Evolutionary conservation across 441 rosid species (phyloP), one percentile per base, ranked within the genome.

Genomic region (Corymbia citriodora): DNA sequence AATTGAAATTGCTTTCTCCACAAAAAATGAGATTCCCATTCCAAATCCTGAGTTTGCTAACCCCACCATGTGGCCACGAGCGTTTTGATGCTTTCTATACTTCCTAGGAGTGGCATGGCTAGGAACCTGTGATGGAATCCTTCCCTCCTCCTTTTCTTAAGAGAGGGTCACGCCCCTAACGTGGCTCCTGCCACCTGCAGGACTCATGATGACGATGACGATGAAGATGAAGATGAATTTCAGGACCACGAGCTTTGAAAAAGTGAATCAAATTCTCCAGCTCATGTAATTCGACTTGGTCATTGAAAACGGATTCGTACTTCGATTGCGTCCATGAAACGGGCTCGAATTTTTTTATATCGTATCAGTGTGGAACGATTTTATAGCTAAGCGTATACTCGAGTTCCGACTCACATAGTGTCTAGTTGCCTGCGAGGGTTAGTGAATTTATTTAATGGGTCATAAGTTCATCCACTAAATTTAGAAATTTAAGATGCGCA

Each of bases 391-490:
- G 79, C 23, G 9, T 31, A 10, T 0, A 10, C 19, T 31, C 0
- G 2, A 16, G 79, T 2, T 31, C 2, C 4, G 18, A 9, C 10
- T 17, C 3, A 45, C 19, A 31, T 12, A 0, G 0, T 0, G 10
- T 2, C 17, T 14, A 14, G 45, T 5, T 40, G 45, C 45, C 6
- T 1, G 6, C 1, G 6, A 40, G 45, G 45, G 45, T 40, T 40
- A 4, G 45, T 7, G 72, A 29, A 63, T 29, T 2, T 29, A 0
- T 63, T 63, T 13, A 63, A 63, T 63, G 10, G 72, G n/a, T 14
- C n/a, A 0, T 1, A 0, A 31, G 11, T 7, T 1, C 6, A 14
- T 10, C 65, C 0, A 6, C 3, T 59, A 14, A 59, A 59, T 59
- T 10, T 59, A 1, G n/a, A 59, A 40, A 40, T 40, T 40, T 40